These are phyloP conservation scores for Azolla pinnata DNA, from an alignment of 75 land plant genomes.

Conservation along the genomic window DNA sequence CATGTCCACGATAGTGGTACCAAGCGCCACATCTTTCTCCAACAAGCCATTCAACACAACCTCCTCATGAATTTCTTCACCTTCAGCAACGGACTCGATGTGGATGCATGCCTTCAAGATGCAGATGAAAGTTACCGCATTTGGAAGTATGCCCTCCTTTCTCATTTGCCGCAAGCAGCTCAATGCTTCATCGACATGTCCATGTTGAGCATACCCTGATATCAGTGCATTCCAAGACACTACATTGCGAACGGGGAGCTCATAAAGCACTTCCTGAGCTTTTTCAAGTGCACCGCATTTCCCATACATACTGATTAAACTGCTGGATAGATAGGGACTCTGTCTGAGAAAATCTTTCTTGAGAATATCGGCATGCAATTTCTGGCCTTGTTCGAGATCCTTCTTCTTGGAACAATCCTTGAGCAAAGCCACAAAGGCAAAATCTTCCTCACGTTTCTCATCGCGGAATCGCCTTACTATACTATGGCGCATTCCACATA, in stretches of 20 bases:
- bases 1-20: conserved; percentile 14
- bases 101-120: conserved; percentile 26
- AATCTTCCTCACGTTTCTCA: not conserved
- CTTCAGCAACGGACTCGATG: conserved; percentile 6
- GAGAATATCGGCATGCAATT: not conserved
- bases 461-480: too few species aligned
- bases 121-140: conserved; percentile 30
- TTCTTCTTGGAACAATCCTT: conserved; percentile 1
- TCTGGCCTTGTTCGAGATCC: not conserved
- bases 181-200: conserved; percentile 24
- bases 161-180: conserved; percentile 24
- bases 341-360: not conserved
- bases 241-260: conserved; percentile 5
- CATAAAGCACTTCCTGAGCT: conserved; percentile 19
- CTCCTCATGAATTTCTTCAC: conserved; percentile 11
- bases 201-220: conserved; percentile 16
- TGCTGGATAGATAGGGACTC: not conserved
- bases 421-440: not conserved
- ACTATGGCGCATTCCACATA: too few species aligned
- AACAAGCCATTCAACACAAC: conserved; percentile 34
- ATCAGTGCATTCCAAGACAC: conserved; percentile 22
- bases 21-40: conserved; percentile 1
- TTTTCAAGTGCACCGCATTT: conserved; percentile 15
- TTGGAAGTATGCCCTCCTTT: conserved; percentile 16
- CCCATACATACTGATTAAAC: conserved; percentile 11